Evolutionary conservation across 2,329 filamentous ascomycete genomes (phyloP).

Genomic region (Cladosporium sp.): DNA sequence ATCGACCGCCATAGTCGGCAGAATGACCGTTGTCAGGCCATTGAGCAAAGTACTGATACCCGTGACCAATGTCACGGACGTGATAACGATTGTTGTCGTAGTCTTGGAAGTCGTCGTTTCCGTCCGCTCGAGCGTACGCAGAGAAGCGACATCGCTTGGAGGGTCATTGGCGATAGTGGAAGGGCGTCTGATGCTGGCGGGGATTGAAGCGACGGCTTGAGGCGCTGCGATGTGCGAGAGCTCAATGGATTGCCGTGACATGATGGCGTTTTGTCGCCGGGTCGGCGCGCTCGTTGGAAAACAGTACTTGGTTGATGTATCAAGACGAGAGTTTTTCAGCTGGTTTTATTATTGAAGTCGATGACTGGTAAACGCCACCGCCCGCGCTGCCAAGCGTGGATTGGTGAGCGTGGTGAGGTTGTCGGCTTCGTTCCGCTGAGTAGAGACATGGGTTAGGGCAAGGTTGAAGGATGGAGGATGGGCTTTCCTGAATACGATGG

Average conservation of each 20-base stretch:
- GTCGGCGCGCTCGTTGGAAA: no score
- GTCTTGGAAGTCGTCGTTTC: slow-evolving; percentile 15
- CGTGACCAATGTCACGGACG: slow-evolving; percentile 24
- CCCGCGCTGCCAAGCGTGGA: no score
- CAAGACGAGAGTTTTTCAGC: no score
- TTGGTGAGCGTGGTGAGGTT: no score
- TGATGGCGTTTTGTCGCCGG: background rate
- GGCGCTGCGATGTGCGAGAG: slow-evolving; percentile 7
- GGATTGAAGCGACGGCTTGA: background rate
- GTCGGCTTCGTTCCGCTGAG: no score
- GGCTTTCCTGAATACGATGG: no score
- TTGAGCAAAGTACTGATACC: slow-evolving; percentile 25
- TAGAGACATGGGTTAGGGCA: no score
- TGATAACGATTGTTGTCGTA: slow-evolving; percentile 22
- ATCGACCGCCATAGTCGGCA: slow-evolving; percentile 39
- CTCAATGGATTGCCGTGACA: slow-evolving; percentile 15
- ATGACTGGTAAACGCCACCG: no score
- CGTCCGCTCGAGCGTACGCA: slow-evolving; percentile 1
- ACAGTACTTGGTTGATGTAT: no score
- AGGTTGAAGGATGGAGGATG: no score
- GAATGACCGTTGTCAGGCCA: slow-evolving; percentile 39
- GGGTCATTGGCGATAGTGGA: slow-evolving; percentile 1
- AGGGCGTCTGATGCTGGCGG: slow-evolving; percentile 9
- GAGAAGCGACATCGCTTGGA: background rate
- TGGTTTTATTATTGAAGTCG: no score